phyloP scores from a whole-genome alignment of 495 filamentous ascomycete genomes.

The Penicillium steckii region DNA sequence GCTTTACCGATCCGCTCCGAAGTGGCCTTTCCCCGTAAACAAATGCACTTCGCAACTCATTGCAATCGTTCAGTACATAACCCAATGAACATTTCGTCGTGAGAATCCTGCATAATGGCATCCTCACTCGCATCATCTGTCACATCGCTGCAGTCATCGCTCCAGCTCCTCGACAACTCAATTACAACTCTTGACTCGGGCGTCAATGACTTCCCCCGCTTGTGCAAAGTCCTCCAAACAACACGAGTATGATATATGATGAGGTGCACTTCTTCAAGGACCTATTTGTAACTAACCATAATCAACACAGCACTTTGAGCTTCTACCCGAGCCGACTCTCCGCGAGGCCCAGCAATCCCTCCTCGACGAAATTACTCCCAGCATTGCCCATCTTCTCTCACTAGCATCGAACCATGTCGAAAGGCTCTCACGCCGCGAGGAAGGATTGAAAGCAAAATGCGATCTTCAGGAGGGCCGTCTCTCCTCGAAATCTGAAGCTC shows the following conservation, averaged over 20 bases:
- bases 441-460: conserved; percentile 64
- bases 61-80: neutral
- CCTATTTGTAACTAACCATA: neutral
- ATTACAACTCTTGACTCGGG: conserved; percentile 71
- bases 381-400: conserved; percentile 64
- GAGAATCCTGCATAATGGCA: conserved; percentile 29
- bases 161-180: conserved; percentile 69
- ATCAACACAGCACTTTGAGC: conserved; percentile 71
- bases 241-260: conserved; percentile 55
- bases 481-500: conserved; percentile 34
- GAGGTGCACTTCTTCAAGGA: neutral
- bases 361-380: conserved; percentile 70
- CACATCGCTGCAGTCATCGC: conserved; percentile 65
- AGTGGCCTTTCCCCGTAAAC: conserved; percentile 27
- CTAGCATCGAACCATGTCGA: conserved; percentile 68
- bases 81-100: neutral
- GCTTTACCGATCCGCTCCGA: conserved; percentile 29
- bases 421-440: conserved; percentile 68
- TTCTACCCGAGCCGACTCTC: conserved; percentile 68
- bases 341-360: conserved; percentile 66
- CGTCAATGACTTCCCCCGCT: conserved; percentile 71
- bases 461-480: conserved; percentile 72
- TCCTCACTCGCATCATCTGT: conserved; percentile 63
- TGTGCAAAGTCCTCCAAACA: conserved; percentile 67
- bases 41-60: conserved; percentile 10